A percentile compares a stretch with the other conserved stretches of the same genome.
These are phyloP conservation scores for Mesembryanthemum crystallinum DNA, from an alignment of 148 eudicot species.

Conservation along the genomic window DNA sequence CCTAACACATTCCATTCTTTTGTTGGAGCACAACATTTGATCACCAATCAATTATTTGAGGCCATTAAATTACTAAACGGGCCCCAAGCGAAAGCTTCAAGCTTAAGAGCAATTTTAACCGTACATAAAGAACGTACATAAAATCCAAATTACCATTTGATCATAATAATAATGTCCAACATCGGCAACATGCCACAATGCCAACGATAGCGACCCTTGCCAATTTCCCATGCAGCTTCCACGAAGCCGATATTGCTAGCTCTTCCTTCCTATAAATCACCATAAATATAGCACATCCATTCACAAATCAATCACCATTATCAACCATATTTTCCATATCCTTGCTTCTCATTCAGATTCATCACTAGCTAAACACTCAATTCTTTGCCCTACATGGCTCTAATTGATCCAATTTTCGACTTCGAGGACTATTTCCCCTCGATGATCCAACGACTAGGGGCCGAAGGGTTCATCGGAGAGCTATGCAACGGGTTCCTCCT, in stretches of 20 bases:
- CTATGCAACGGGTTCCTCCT: conserved; percentile 47
- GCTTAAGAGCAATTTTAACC: too few species aligned
- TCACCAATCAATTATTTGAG: too few species aligned
- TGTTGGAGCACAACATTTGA: too few species aligned
- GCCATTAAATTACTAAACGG: too few species aligned
- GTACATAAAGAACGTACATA: too few species aligned
- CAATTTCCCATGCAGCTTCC: conserved; percentile 29
- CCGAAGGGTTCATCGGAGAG: conserved; percentile 42
- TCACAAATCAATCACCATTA: background rate
- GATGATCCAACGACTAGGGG: conserved; percentile 44
- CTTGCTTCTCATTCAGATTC: too few species aligned
- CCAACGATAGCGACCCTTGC: background rate
- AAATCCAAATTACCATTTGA: too few species aligned
- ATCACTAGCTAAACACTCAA: background rate
- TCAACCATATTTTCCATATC: background rate
- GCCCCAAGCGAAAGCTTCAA: too few species aligned
- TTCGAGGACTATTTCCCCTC: conserved; percentile 48
- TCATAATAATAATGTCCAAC: too few species aligned
- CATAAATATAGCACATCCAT: conserved; percentile 13
- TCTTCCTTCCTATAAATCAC: conserved; percentile 7
- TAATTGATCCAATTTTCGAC: conserved; percentile 18
- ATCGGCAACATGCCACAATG: background rate
- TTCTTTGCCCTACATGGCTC: background rate
- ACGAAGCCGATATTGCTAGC: conserved; percentile 17
- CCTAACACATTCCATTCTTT: too few species aligned